Evolutionary conservation across 2,329 filamentous ascomycete genomes (phyloP).

Genomic region (Eutypella sp.): DNA sequence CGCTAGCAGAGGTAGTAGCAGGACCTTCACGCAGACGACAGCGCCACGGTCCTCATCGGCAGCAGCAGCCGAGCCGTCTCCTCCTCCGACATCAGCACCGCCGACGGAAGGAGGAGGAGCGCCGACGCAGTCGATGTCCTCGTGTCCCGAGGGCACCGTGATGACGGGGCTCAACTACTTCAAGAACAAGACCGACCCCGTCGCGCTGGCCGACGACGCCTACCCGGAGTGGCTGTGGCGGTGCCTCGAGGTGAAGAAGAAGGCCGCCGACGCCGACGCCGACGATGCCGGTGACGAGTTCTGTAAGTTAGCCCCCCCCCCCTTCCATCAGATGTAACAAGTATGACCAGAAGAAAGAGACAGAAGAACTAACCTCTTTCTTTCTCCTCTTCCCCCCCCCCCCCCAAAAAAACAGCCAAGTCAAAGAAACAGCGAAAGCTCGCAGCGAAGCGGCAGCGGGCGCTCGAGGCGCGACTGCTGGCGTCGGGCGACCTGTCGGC

Average conservation of each 20-base stretch:
- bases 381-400: neutral
- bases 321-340: too few relatives aligned
- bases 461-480: constrained; percentile 53
- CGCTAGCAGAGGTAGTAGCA: constrained; percentile 13
- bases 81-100: constrained; percentile 17
- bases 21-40: constrained; percentile 36
- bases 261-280: constrained; percentile 41
- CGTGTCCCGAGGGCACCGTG: constrained; percentile 62
- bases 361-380: too few relatives aligned
- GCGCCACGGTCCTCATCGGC: constrained; percentile 26
- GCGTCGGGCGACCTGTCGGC: constrained; percentile 62
- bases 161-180: constrained; percentile 72
- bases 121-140: constrained; percentile 32
- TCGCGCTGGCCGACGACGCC: constrained; percentile 67
- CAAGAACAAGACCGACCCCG: constrained; percentile 67
- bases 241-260: constrained; percentile 60
- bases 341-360: too few relatives aligned
- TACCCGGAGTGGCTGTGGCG: constrained; percentile 81
- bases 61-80: too few relatives aligned
- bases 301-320: constrained; percentile 51
- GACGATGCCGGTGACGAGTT: constrained; percentile 67
- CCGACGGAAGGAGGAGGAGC: constrained; percentile 10
- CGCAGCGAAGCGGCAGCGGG: constrained; percentile 60
- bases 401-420: constrained; percentile 54
- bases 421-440: constrained; percentile 74